Percentiles rank a stretch among this genome's conserved stretches.
phyloP scores from a whole-genome alignment of 768 basidiomycete genomes.

The Pleurotus salmoneostramineus region DNA sequence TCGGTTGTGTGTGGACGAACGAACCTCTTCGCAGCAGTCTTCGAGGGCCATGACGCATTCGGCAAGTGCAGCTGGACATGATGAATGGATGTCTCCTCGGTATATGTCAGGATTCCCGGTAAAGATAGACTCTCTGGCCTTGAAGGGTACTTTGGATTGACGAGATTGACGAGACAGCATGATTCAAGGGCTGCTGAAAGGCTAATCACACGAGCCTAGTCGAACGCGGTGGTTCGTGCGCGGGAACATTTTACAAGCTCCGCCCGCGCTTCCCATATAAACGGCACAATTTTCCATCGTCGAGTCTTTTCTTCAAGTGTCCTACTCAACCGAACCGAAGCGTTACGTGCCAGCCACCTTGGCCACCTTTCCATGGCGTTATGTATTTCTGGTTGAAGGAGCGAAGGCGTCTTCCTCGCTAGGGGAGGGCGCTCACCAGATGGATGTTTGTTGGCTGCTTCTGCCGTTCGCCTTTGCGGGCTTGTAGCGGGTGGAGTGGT shows the following conservation, averaged over 20 bases:
- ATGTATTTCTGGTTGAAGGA: constrained; percentile 69
- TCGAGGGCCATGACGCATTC: constrained; percentile 80
- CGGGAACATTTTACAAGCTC: constrained; percentile 9
- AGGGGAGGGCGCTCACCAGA: constrained; percentile 32
- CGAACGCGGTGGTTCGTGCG: background rate
- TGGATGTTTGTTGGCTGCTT: constrained; percentile 29
- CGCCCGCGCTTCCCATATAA: constrained; percentile 29
- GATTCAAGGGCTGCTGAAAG: background rate
- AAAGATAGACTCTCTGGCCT: constrained; percentile 69
- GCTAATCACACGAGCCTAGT: background rate
- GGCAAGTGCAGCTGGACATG: constrained; percentile 66
- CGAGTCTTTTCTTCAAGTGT: constrained; percentile 43
- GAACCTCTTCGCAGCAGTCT: constrained; percentile 77
- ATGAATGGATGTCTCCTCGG: constrained; percentile 56
- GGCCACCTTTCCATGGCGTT: constrained; percentile 53
- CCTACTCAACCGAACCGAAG: constrained; percentile 63
- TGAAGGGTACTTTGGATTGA: constrained; percentile 46
- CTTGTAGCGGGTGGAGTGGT: constrained; percentile 33
- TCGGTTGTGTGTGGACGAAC: constrained; percentile 5
- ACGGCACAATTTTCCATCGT: constrained; percentile 12
- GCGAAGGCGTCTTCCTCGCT: constrained; percentile 52
- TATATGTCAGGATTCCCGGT: constrained; percentile 63
- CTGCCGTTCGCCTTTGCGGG: constrained; percentile 23
- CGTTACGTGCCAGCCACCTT: constrained; percentile 37
- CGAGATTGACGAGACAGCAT: constrained; percentile 36